Evolutionary conservation across 2,329 filamentous ascomycete genomes (phyloP).

Genomic region (Paecilomyces dactylethromorphus): DNA sequence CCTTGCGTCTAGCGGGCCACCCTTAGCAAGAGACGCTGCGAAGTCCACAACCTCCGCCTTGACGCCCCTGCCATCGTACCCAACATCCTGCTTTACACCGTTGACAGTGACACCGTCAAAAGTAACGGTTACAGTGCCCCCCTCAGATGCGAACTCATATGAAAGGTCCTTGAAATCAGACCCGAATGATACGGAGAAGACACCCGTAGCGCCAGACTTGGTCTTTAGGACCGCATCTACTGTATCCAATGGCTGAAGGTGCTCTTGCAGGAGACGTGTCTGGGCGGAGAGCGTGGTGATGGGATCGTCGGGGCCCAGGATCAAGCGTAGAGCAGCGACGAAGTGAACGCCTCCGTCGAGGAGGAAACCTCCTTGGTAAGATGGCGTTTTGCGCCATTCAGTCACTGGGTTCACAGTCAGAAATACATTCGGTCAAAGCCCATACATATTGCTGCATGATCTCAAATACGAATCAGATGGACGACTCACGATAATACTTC

Average conservation of each 20-base stretch:
- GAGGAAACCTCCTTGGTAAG: slow-evolving; percentile 54
- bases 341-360: slow-evolving; percentile 55
- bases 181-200: slow-evolving; percentile 22
- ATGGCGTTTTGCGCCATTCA: slow-evolving; percentile 50
- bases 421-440: background rate
- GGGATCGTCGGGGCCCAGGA: slow-evolving; percentile 40
- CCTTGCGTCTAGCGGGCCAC: background rate
- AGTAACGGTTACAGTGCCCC: background rate
- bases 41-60: background rate
- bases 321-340: slow-evolving; percentile 44
- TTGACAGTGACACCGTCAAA: background rate
- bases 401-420: slow-evolving; percentile 32
- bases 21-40: background rate
- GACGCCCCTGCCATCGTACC: background rate
- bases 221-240: slow-evolving; percentile 47
- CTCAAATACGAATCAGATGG: background rate
- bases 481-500: slow-evolving; percentile 46
- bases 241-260: slow-evolving; percentile 52
- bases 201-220: slow-evolving; percentile 43
- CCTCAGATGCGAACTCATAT: background rate
- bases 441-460: too few relatives aligned
- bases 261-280: slow-evolving; percentile 42
- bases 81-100: background rate
- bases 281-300: slow-evolving; percentile 43
- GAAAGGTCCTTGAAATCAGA: background rate